Evolutionary conservation across 352 stramenopile species (phyloP), one percentile per base, ranked within the genome.

Genomic region (Saprolegnia parasitica): DNA sequence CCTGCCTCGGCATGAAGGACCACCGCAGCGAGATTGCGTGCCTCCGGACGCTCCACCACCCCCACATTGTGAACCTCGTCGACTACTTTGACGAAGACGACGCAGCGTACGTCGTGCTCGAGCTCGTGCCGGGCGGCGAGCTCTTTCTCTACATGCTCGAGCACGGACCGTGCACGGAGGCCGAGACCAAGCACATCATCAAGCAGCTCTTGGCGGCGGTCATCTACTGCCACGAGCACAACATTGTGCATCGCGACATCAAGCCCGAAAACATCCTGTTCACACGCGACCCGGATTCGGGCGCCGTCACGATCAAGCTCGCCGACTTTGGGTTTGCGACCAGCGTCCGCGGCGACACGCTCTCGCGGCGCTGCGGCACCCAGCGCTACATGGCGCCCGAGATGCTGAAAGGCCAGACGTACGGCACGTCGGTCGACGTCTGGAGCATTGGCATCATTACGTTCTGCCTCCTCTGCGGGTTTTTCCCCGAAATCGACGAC

Each of bases 281-380:
- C 46, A 95, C 78, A 56, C 77, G 81, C 2, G 78, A 88, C 10
- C 82, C 96, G 65, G 87, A 97, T 71, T 82, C 89, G 5, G 63
- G 54, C 6, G 54, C 9, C 5, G 5, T 26, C 18, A 83, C 78
- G 54, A 96, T 97, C 56, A 97, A 97, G 72, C 74, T 98, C 8
- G 91, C 90, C 0, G 91, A 98, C 76, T 98, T 98, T 79, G 91
- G 91, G 4, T 97, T 98, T 71, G 91, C 92, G 4, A 79, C 90
- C 2, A 78, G 67, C 0, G 83, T 88, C 37, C 78, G 77, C 78
- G 62, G 62, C 56, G 76, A 87, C 23, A 57, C 66, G 13, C 67
- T 94, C 0, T 79, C 77, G 20, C 90, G 83, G 8, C 81, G 81
- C 4, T 92, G 84, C 58, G 86, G 86, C 35, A 94, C 86, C 20